phyloP scores from a whole-genome alignment of 2,329 filamentous ascomycete species.

The Xylaria sp. region DNA sequence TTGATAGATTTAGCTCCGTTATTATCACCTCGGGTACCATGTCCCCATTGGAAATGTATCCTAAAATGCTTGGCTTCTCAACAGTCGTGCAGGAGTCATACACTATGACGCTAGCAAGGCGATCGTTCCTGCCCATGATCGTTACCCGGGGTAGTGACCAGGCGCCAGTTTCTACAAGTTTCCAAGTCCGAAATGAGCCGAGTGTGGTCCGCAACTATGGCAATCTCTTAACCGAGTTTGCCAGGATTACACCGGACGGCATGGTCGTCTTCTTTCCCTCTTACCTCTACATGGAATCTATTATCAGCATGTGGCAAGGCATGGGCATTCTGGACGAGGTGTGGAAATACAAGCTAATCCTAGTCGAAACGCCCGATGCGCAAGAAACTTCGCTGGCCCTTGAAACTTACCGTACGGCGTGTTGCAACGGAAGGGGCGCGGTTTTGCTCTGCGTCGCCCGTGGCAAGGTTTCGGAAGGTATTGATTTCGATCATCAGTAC shows the following conservation, averaged over 20 bases:
- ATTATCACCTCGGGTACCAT: constrained; percentile 99
- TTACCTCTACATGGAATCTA: constrained; percentile 99
- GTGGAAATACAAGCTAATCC: constrained; percentile 98
- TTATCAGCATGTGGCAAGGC: constrained; percentile 99
- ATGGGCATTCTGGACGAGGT: constrained; percentile 98
- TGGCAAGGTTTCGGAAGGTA: constrained; percentile 96
- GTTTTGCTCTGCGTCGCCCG: constrained; percentile 94
- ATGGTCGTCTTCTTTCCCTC: constrained; percentile 99
- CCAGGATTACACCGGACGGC: constrained; percentile 94
- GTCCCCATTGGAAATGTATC: constrained; percentile 97
- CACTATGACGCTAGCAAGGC: constrained; percentile 91
- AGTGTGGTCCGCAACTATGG: constrained; percentile 98
- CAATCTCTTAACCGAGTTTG: constrained; percentile 91
- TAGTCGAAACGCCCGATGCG: constrained; percentile 96
- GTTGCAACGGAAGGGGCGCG: constrained; percentile 94
- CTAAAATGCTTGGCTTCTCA: constrained; percentile 94
- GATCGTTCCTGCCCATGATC: constrained; percentile 98
- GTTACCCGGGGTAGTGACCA: constrained; percentile 96
- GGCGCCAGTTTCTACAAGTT: constrained; percentile 89
- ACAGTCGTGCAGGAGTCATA: constrained; percentile 98
- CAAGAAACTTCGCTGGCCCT: constrained; percentile 96
- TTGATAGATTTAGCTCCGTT: constrained; percentile 96
- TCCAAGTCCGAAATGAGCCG: constrained; percentile 94
- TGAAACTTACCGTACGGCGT: constrained; percentile 96
- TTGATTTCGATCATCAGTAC: constrained; percentile 99